These are phyloP conservation scores for Diutina mesorugosa DNA, from an alignment of 1,139 yeast genomes.

Conservation along the genomic window DNA sequence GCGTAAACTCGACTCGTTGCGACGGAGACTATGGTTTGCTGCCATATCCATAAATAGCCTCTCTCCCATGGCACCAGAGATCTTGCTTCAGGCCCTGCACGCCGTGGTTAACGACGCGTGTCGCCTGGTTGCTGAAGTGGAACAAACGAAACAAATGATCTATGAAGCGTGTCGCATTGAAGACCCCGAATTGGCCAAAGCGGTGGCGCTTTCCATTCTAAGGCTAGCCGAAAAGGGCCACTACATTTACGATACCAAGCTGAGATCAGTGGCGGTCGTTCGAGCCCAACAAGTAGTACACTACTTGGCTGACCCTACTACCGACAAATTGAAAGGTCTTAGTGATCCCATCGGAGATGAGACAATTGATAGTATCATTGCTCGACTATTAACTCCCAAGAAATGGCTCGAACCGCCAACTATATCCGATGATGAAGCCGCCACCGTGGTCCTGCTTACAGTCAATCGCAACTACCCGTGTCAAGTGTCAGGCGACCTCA, in stretches of 20 bases:
- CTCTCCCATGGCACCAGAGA: background rate
- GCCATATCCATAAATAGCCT: background rate
- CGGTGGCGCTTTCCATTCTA: background rate
- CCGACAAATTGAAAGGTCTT: background rate
- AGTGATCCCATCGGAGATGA: background rate
- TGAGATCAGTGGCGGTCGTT: background rate
- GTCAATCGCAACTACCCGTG: background rate
- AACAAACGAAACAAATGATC: background rate
- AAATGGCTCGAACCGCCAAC: background rate
- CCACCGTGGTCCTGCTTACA: background rate
- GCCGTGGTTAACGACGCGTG: background rate
- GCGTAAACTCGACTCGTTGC: background rate
- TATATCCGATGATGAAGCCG: background rate
- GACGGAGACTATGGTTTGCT: background rate
- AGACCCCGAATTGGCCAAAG: too few species aligned
- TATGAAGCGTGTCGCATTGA: background rate
- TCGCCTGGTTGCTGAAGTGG: background rate
- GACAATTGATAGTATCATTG: background rate
- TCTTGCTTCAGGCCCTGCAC: background rate
- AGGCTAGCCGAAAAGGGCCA: background rate
- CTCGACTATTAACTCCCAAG: background rate
- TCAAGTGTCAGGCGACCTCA: background rate
- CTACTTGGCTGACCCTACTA: background rate
- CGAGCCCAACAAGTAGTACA: background rate
- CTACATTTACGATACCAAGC: background rate